phyloP scores from a whole-genome alignment of 108 stramenopile genomes.

The Nitzschia sp. region DNA sequence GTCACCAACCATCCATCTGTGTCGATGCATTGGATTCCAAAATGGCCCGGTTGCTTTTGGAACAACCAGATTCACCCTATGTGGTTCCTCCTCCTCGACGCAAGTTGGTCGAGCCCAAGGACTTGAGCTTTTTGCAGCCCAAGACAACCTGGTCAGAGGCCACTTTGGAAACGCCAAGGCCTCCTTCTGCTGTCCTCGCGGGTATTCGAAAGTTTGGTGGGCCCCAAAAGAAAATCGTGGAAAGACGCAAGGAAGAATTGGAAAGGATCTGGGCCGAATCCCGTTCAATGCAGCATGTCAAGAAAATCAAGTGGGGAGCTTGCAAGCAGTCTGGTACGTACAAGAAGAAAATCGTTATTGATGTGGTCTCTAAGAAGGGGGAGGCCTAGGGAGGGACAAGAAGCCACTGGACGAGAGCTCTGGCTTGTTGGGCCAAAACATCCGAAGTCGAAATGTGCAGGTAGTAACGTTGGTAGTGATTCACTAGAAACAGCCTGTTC shows the following conservation, averaged over 20 bases:
- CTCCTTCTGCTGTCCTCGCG: conserved; percentile 8
- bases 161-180: background rate
- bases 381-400: background rate
- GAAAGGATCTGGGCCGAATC: conserved; percentile 34
- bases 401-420: too few species aligned
- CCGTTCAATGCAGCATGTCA: conserved; percentile 27
- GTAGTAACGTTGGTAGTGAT: too few species aligned
- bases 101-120: conserved; percentile 27
- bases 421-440: too few species aligned
- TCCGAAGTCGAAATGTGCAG: too few species aligned
- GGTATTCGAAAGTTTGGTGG: conserved; percentile 41
- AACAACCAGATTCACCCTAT: background rate
- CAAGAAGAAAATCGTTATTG: conserved; percentile 43
- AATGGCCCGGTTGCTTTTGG: conserved; percentile 25
- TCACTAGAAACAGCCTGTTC: too few species aligned
- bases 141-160: background rate
- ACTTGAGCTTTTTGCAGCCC: conserved; percentile 18
- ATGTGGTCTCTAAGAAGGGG: background rate
- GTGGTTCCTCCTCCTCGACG: conserved; percentile 7
- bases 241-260: conserved; percentile 43
- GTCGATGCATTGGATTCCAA: conserved; percentile 25
- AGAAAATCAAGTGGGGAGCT: conserved; percentile 41
- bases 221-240: conserved; percentile 17
- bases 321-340: conserved; percentile 33
- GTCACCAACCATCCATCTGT: conserved; percentile 17